Conservation (phyloP, 192 early-diverging fungal genomes). For the Chytriomyces confervae region DNA sequence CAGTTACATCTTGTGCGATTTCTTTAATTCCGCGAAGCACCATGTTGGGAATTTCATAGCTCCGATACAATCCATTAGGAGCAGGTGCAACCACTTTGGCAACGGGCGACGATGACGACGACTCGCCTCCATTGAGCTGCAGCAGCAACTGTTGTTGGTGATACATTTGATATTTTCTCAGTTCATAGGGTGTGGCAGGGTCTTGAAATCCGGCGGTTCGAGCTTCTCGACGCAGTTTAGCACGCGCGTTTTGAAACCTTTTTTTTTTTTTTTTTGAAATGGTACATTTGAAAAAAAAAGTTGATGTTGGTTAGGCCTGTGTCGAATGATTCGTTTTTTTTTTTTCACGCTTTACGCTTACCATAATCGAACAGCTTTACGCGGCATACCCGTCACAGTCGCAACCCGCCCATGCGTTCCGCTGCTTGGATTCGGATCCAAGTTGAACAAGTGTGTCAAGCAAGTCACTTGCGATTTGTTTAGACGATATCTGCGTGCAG, state of each 20-base stretch:
- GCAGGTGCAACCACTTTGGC: neutral
- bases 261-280: too few relatives aligned
- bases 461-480: constrained; percentile 9
- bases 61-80: neutral
- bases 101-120: neutral
- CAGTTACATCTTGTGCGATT: neutral
- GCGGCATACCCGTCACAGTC: constrained; percentile 13
- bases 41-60: neutral
- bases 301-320: neutral
- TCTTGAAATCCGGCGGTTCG: constrained; percentile 5
- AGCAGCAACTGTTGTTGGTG: neutral
- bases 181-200: neutral
- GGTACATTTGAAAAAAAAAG: too few relatives aligned
- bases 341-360: neutral
- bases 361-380: constrained; percentile 28
- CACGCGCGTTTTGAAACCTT: constrained; percentile 28
- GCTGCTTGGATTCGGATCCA: constrained; percentile 9
- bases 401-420: neutral
- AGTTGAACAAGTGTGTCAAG: constrained; percentile 8
- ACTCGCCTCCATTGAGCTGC: too few relatives aligned
- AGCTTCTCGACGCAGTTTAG: constrained; percentile 10
- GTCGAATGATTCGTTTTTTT: neutral
- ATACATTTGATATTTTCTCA: constrained; percentile 1
- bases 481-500: constrained; percentile 11
- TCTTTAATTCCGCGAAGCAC: too few relatives aligned